These are phyloP conservation scores for Solanum etuberosum DNA, from an alignment of 257 asterid species.

Conservation along the genomic window DNA sequence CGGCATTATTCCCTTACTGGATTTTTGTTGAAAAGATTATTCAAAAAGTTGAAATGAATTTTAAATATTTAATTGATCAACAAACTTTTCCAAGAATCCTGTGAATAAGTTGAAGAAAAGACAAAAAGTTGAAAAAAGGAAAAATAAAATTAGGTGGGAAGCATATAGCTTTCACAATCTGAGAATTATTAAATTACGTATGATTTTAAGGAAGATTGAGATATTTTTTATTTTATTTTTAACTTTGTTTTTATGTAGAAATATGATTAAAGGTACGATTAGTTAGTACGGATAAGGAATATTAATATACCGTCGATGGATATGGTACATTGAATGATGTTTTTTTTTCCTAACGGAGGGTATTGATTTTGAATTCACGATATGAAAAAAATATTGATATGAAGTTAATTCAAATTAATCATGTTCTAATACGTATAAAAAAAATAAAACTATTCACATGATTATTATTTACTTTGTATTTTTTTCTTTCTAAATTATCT, in stretches of 20 bases:
- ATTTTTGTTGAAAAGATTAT: background rate
- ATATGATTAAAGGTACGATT: background rate
- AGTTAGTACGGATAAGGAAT: background rate
- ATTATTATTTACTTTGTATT: background rate
- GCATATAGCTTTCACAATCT: background rate
- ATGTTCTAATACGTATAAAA: no score
- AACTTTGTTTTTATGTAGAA: background rate
- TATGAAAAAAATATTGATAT: background rate
- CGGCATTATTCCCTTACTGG: background rate
- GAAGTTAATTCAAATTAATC: no score
- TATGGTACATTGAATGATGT: background rate
- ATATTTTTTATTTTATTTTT: background rate
- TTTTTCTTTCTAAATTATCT: background rate
- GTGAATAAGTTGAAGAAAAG: background rate
- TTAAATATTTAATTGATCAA: background rate
- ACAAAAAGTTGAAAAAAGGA: background rate
- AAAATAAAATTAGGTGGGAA: background rate
- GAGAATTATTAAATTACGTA: background rate
- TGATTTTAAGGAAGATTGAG: background rate
- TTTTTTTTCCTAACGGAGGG: background rate
- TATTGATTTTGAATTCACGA: background rate
- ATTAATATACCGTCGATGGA: background rate
- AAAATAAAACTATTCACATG: background rate
- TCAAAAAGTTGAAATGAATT: background rate
- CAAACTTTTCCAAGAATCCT: background rate